Evolutionary conservation across 1,284 basidiomycete genomes (phyloP).

Genomic region (Cryptococcus neoformans): DNA sequence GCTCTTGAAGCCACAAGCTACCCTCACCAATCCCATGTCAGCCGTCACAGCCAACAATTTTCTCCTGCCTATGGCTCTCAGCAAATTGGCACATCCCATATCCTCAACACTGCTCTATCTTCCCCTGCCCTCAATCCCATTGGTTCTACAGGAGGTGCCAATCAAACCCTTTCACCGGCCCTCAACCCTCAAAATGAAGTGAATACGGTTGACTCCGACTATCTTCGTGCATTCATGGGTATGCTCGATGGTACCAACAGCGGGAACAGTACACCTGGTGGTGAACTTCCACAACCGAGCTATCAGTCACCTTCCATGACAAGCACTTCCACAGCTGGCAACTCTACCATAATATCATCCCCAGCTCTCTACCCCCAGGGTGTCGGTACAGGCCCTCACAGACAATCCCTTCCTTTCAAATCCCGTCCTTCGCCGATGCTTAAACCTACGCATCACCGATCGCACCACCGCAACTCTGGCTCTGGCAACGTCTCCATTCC

Average conservation of each 20-base stretch:
- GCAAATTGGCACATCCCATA: constrained; percentile 27
- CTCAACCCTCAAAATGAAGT: constrained; percentile 31
- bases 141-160: constrained; percentile 42
- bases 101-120: constrained; percentile 33
- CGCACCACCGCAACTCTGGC: constrained; percentile 18
- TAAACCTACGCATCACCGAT: constrained; percentile 43
- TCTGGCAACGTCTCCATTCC: constrained; percentile 19
- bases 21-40: constrained; percentile 20
- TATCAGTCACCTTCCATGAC: constrained; percentile 14
- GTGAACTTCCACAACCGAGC: constrained; percentile 6
- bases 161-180: constrained; percentile 46
- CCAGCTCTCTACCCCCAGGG: constrained; percentile 8
- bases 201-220: constrained; percentile 41
- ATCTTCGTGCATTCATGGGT: constrained; percentile 34
- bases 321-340: constrained; percentile 9
- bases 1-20: constrained; percentile 52
- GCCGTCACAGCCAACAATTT: constrained; percentile 13
- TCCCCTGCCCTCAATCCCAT: constrained; percentile 42
- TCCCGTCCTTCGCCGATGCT: constrained; percentile 48
- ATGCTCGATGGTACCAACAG: constrained; percentile 19
- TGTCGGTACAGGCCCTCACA: constrained; percentile 36
- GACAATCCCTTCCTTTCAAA: constrained; percentile 38
- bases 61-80: constrained; percentile 22
- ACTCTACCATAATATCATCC: constrained; percentile 12
- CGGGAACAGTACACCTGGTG: constrained; percentile 6